Evolutionary conservation across 2,329 filamentous ascomycete species (phyloP).

Genomic region (Blastomyces percursus): DNA sequence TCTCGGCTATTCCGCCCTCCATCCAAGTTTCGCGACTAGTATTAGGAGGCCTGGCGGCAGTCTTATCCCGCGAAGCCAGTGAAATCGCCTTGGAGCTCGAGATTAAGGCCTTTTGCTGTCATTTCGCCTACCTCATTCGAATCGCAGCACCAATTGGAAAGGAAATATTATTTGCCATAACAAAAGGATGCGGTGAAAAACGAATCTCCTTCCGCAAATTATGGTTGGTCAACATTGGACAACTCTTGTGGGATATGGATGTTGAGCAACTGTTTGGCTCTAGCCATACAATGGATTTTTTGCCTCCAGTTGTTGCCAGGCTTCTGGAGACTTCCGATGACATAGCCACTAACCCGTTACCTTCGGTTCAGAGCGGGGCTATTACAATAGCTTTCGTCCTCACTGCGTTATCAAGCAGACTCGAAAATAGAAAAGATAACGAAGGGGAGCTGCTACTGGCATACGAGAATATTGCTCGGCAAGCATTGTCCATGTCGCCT

Average conservation of each 20-base stretch:
- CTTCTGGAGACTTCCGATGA: conserved; percentile 61
- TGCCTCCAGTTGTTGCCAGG: conserved; percentile 42
- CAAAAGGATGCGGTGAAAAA: conserved; percentile 79
- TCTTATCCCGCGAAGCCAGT: conserved; percentile 76
- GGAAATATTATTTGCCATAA: conserved; percentile 56
- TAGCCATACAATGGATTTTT: conserved; percentile 35
- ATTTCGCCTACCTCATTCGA: conserved; percentile 52
- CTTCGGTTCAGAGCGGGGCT: conserved; percentile 71
- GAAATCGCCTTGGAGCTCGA: conserved; percentile 71
- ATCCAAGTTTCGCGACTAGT: conserved; percentile 55
- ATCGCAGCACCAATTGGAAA: conserved; percentile 53
- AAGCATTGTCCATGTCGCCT: conserved; percentile 58
- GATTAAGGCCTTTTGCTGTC: conserved; percentile 57
- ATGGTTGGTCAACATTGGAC: conserved; percentile 67
- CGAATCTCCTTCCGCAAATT: conserved; percentile 62
- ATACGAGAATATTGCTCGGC: conserved; percentile 45
- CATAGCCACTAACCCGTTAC: conserved; percentile 62
- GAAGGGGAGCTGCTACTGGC: conserved; percentile 33
- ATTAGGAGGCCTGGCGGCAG: conserved; percentile 52
- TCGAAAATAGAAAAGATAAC: conserved; percentile 44
- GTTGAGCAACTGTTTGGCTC: conserved; percentile 38
- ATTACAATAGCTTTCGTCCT: conserved; percentile 68
- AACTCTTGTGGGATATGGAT: conserved; percentile 52
- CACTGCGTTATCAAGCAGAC: conserved; percentile 49
- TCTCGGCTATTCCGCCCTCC: conserved; percentile 54